Base-by-base conservation (phyloP, 306 rosid species). In the Lathyrus sativus region DNA sequence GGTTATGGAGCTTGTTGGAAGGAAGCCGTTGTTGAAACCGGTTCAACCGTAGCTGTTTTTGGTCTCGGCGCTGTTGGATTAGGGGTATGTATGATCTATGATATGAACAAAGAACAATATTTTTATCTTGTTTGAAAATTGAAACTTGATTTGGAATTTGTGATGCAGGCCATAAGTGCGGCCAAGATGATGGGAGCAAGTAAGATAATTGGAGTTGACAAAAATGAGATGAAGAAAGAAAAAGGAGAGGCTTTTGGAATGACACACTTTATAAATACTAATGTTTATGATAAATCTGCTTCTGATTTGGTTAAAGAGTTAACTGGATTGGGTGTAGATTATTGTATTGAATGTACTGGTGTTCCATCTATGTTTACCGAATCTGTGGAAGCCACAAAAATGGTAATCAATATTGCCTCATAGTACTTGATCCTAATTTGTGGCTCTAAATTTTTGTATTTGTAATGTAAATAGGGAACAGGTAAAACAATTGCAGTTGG, bases 291-390 rank as follows among this genome's bases (percentile, higher is more conserved):
- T 11, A 87, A 79, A 14, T 62, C 90, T 48, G 24, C 70, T 72
- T 81, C 81, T 15, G 64, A 81, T 50, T 77, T 76, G 59, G 50
- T 87, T 28, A 77, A 71, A 18, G 85, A 81, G 24, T 6, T 74
- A 0, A 83, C 74, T 24, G 95, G 88, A 73, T n/a, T 43, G 62
- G 90, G 88, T 48, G 95, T 83, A 28, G 90, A 88, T 70, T 85
- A 77, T 31, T 82, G 78, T 58, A 67, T 82, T 46, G 86, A 87
- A 49, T 80, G 89, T 78, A 80, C 82, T 12, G 86, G 89, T 31
- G 62, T 72, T 24, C 15, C 76, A 2, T 50, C 79, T 61, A 49
- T 82, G 19, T 50, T 82, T 62, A 73, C 70, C 49, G 51, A 84
- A 72, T 71, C 85, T 2, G 17, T 87, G 5, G 79, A 73, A 61